These are phyloP conservation scores for Talaromyces funiculosus DNA, from an alignment of 2,329 filamentous ascomycete genomes.

Conservation along the genomic window DNA sequence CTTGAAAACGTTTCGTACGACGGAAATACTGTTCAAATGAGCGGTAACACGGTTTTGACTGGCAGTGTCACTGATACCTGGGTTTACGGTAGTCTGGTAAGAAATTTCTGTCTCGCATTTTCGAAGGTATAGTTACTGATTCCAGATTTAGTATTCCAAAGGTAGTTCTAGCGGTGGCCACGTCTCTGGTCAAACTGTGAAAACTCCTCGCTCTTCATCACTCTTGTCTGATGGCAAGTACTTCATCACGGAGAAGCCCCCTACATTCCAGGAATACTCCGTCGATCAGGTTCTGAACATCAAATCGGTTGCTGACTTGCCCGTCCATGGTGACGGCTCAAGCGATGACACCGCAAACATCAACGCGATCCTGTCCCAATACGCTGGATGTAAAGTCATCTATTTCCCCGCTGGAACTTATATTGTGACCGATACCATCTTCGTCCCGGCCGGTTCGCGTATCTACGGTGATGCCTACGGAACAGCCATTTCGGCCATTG, in stretches of 20 bases:
- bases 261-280: conserved; percentile 42
- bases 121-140: background rate
- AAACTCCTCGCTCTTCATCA: conserved; percentile 25
- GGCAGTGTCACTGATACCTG: conserved; percentile 25
- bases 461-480: conserved; percentile 52
- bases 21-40: conserved; percentile 25
- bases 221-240: conserved; percentile 36
- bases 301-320: conserved; percentile 37
- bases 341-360: conserved; percentile 36
- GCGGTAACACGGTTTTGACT: conserved; percentile 18
- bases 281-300: conserved; percentile 43
- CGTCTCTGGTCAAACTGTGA: conserved; percentile 26
- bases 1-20: conserved; percentile 24
- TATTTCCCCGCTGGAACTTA: conserved; percentile 33
- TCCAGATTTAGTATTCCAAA: conserved; percentile 9
- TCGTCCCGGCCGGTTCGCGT: conserved; percentile 44
- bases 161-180: conserved; percentile 21
- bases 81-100: conserved; percentile 30
- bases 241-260: conserved; percentile 34
- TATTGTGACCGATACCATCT: conserved; percentile 42
- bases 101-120: background rate
- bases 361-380: conserved; percentile 28
- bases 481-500: conserved; percentile 46
- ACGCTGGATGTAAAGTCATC: conserved; percentile 28
- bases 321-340: conserved; percentile 40